Conservation (phyloP, 805 yeast species). For the Yamadazyma kitorensis region DNA sequence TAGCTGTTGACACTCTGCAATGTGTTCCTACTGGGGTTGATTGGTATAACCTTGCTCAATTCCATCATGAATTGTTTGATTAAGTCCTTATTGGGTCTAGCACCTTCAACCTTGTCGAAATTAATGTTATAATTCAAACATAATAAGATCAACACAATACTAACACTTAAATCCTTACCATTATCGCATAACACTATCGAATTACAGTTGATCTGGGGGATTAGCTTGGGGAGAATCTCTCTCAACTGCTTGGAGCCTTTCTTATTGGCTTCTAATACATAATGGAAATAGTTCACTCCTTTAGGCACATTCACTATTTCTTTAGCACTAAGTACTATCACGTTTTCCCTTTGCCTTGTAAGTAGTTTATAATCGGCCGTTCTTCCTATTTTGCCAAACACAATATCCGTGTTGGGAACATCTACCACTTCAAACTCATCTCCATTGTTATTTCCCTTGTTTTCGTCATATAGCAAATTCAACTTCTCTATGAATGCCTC, state of each 20-base stretch:
- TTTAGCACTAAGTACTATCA: slow-evolving; percentile 25
- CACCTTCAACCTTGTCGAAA: slow-evolving; percentile 30
- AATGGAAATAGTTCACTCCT: slow-evolving; percentile 10
- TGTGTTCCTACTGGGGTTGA: slow-evolving; percentile 77
- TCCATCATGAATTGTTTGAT: slow-evolving; percentile 55
- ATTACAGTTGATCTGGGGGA: slow-evolving; percentile 17
- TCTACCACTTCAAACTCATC: too few relatives aligned
- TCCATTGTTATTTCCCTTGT: too few relatives aligned
- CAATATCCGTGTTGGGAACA: too few relatives aligned
- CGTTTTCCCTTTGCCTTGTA: too few relatives aligned
- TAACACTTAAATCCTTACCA: slow-evolving; percentile 66
- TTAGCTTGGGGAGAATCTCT: slow-evolving; percentile 41
- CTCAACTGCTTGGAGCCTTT: slow-evolving; percentile 67
- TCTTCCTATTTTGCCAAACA: too few relatives aligned
- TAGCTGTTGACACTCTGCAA: slow-evolving; percentile 63
- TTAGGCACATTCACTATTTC: slow-evolving; percentile 10
- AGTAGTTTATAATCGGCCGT: too few relatives aligned
- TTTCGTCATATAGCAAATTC: slow-evolving; percentile 13
- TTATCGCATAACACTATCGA: slow-evolving; percentile 54
- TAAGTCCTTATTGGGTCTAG: slow-evolving; percentile 42
- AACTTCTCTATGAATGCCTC: slow-evolving; percentile 12
- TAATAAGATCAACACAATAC: slow-evolving; percentile 53
- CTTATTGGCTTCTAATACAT: slow-evolving; percentile 41
- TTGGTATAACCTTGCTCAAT: slow-evolving; percentile 46
- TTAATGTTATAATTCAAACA: slow-evolving; percentile 41